A percentile compares a stretch with the other conserved stretches of the same genome.
Conservation (phyloP, 768 basidiomycete genomes). For the Mycena indigotica region DNA sequence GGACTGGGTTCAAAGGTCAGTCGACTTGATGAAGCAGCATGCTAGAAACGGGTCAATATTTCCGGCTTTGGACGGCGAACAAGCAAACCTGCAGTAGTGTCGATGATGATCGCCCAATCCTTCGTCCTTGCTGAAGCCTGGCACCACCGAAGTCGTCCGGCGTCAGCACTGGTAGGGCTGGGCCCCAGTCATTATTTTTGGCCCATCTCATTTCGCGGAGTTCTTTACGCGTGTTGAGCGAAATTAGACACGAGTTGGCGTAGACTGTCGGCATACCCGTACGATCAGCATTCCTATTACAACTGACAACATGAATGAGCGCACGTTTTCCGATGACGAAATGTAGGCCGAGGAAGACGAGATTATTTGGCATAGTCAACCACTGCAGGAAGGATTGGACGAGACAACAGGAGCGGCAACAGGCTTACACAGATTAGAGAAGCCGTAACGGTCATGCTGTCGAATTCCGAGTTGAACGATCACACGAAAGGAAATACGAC, state of each 20-base stretch:
- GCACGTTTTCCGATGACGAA: constrained; percentile 50
- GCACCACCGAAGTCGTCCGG: neutral
- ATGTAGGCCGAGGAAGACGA: constrained; percentile 49
- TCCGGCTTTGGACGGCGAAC: too few species aligned
- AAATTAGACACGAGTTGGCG: constrained; percentile 38
- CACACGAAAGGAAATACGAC: neutral
- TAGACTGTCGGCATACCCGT: constrained; percentile 34
- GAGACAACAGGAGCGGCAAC: constrained; percentile 6
- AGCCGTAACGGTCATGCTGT: constrained; percentile 42
- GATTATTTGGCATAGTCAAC: constrained; percentile 44
- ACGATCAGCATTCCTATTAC: too few species aligned
- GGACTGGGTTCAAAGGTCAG: neutral
- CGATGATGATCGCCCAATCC: too few species aligned
- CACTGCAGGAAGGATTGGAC: constrained; percentile 30
- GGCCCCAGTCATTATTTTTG: constrained; percentile 1
- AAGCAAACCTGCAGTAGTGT: too few species aligned
- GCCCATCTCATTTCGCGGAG: constrained; percentile 26
- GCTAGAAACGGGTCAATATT: too few species aligned
- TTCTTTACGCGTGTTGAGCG: constrained; percentile 34
- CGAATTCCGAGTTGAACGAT: neutral
- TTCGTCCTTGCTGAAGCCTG: too few species aligned
- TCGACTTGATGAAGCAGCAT: neutral
- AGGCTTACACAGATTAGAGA: constrained; percentile 45
- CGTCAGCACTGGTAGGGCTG: neutral
- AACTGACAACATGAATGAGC: constrained; percentile 11